Conservation (phyloP, 192 early-diverging fungal species). For the Ambispora gerdemannii region DNA sequence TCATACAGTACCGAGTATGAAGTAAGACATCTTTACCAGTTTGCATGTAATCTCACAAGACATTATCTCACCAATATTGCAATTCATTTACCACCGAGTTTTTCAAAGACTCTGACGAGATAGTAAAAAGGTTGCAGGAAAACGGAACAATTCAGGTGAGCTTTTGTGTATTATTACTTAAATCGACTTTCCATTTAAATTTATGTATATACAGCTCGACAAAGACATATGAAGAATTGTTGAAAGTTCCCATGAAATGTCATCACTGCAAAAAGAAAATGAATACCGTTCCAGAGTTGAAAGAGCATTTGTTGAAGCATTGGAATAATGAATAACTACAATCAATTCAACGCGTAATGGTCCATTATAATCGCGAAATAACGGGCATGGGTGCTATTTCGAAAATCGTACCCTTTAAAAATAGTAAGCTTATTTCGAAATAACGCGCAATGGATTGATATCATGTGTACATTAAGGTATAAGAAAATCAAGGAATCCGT, state of each 20-base stretch:
- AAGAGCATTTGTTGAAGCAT: constrained; percentile 13
- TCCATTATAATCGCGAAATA: too few species aligned
- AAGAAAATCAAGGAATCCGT: too few species aligned
- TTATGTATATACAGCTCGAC: not conserved
- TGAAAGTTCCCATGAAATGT: constrained; percentile 3
- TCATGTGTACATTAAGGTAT: too few species aligned
- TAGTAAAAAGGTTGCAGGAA: constrained; percentile 38
- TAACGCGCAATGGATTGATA: too few species aligned
- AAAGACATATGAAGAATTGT: constrained; percentile 8
- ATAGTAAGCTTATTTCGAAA: too few species aligned
- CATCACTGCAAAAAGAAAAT: constrained; percentile 14
- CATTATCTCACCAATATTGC: constrained; percentile 48
- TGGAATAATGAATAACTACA: too few species aligned
- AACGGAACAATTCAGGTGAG: constrained; percentile 40
- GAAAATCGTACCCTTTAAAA: too few species aligned
- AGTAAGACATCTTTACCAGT: constrained; percentile 37
- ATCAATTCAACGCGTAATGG: too few species aligned
- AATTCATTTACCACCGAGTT: constrained; percentile 62
- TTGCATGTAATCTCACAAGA: constrained; percentile 66
- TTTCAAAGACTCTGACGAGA: constrained; percentile 45
- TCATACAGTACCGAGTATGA: constrained; percentile 58
- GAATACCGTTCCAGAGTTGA: constrained; percentile 3
- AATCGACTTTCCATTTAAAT: not conserved
- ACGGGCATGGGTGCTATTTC: too few species aligned
- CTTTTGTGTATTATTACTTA: not conserved